phyloP scores from a whole-genome alignment of 2,329 filamentous ascomycete genomes.

The Xylariaceae sp. region DNA sequence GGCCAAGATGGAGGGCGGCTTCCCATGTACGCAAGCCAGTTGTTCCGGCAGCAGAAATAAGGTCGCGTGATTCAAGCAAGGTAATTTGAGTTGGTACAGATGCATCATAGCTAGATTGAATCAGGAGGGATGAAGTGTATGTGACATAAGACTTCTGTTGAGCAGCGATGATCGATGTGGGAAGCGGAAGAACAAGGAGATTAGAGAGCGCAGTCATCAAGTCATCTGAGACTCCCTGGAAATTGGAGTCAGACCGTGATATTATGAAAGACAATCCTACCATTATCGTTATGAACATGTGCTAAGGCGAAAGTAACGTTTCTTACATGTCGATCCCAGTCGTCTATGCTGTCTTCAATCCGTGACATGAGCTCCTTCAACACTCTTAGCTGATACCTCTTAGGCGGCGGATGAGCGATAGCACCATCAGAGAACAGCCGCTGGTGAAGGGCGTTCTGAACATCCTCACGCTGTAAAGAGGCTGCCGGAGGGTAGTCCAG shows the following conservation, averaged over 20 bases:
- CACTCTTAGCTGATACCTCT: constrained; percentile 69
- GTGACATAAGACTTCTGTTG: constrained; percentile 77
- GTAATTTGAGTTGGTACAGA: constrained; percentile 49
- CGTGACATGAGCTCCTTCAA: constrained; percentile 72
- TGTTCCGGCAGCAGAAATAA: constrained; percentile 72
- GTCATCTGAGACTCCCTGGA: constrained; percentile 80
- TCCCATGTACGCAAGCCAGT: constrained; percentile 84
- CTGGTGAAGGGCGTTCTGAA: constrained; percentile 69
- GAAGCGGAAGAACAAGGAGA: constrained; percentile 65
- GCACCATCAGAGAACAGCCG: constrained; percentile 66
- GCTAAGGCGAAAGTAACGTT: constrained; percentile 3
- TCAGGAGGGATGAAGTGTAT: constrained; percentile 57
- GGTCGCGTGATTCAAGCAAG: constrained; percentile 67
- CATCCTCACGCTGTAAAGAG: constrained; percentile 59
- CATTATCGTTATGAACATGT: constrained; percentile 1
- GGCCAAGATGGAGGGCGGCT: constrained; percentile 72
- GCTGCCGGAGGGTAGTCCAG: constrained; percentile 65
- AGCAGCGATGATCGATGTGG: constrained; percentile 65
- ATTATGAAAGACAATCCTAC: constrained; percentile 19
- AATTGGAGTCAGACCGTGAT: constrained; percentile 29
- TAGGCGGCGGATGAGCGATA: constrained; percentile 62
- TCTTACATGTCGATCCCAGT: constrained; percentile 88
- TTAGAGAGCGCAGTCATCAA: constrained; percentile 70
- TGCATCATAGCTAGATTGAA: constrained; percentile 2
- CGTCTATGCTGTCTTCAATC: constrained; percentile 74